Conservation (phyloP, 2,329 filamentous ascomycete species). For the Xylaria digitata region DNA sequence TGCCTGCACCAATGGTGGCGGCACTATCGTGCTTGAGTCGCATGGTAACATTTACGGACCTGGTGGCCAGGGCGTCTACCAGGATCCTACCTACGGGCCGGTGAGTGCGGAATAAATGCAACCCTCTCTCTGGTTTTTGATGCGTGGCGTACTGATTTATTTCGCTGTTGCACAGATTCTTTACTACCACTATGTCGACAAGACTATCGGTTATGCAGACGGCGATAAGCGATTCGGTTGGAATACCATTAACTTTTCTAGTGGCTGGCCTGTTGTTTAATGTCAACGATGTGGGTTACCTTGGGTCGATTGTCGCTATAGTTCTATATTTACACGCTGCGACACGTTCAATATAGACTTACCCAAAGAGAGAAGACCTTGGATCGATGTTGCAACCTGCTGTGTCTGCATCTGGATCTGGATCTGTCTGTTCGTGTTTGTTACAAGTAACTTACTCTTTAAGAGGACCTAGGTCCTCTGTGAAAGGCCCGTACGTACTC, state of each 20-base stretch:
- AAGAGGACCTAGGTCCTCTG: background rate
- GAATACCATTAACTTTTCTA: slow-evolving; percentile 61
- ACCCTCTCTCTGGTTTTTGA: background rate
- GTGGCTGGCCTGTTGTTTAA: slow-evolving; percentile 59
- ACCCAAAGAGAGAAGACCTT: background rate
- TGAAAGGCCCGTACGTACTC: background rate
- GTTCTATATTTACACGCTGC: background rate
- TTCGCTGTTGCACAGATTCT: slow-evolving; percentile 55
- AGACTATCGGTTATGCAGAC: slow-evolving; percentile 50
- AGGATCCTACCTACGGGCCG: slow-evolving; percentile 48
- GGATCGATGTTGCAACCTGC: background rate
- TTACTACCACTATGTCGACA: slow-evolving; percentile 56
- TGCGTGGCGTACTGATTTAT: background rate
- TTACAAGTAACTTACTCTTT: background rate
- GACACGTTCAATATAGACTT: background rate
- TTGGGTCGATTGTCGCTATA: background rate
- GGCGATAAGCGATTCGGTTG: slow-evolving; percentile 63
- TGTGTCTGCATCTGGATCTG: too few species aligned
- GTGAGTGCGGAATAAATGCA: slow-evolving; percentile 38
- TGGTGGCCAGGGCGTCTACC: slow-evolving; percentile 65
- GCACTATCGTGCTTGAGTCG: slow-evolving; percentile 69
- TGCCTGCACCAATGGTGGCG: slow-evolving; percentile 57
- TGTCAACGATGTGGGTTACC: background rate
- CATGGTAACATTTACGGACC: slow-evolving; percentile 73
- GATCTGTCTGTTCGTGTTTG: background rate